Evolutionary conservation across 192 early-diverging fungal species (phyloP), one percentile per base, ranked within the genome.

Genomic region (Borealophlyctis nickersoniae): DNA sequence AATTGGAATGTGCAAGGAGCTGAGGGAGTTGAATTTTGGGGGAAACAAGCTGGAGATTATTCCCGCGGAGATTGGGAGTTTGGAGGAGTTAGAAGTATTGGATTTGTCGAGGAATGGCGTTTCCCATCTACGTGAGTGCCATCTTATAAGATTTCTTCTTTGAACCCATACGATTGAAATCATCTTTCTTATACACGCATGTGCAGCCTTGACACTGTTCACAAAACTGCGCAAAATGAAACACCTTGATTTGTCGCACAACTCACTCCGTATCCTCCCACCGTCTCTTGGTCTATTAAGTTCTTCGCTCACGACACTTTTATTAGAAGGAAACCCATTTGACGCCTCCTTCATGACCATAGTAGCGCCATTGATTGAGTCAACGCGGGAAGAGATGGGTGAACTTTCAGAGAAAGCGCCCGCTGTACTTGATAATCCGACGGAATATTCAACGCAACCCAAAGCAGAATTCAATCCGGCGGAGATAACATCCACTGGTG

Each of bases 271-370:
- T 5, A 64, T 48, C 11, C 59, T 80, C 22, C 78, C 78, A 3
- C 59, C 80, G 3, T 81, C 80, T 3, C 56, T 81, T 16, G 76
- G 80, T 7, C 49, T 77, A 1, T 70, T 77, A 22, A 57, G 61
- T 30, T 36, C 56, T 48, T 34, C 52, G 7, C 60, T 74, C 13
- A 51, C 11, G 5, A 16, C 26, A 4, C 60, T 74, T 16, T 35
- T 60, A 22, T 16, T 74, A 9, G 65, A 66, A 23, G 66, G 65
- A 33, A 68, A 72, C 51, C 59, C 58, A 7, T 64, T 71, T 50
- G 62, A 63, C 33, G 16, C 60, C 11, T 60, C 49, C 2, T 36
- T 64, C 24, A 2, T 16, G 26, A 36, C n/a, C 22, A 5, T 69
- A 0, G 52, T 49, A 9, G 29, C 59, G 2, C 67, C 67, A 5